Percentiles rank a stretch among this genome's conserved stretches.
These are phyloP conservation scores for Ophiostoma quercus DNA, from an alignment of 2,329 filamentous ascomycete genomes.

Conservation along the genomic window DNA sequence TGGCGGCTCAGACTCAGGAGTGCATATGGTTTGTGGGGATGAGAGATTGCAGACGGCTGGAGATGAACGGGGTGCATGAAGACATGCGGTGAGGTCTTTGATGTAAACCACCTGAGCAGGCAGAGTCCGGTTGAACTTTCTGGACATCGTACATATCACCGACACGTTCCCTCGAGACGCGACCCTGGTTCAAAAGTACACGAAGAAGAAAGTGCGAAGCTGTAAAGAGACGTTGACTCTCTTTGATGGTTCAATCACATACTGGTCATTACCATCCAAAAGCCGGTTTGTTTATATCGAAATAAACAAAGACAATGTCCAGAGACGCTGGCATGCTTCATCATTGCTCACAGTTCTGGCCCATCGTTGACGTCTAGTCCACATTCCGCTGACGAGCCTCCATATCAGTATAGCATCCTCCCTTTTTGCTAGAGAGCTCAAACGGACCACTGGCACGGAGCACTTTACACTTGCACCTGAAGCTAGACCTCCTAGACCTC, in stretches of 20 bases:
- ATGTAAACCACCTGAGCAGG: neutral
- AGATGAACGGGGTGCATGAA: neutral
- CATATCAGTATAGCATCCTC: too few species aligned
- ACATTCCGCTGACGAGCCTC: neutral
- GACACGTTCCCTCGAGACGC: neutral
- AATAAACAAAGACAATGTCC: neutral
- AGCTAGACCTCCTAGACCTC: neutral
- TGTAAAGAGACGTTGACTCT: neutral
- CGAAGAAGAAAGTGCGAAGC: neutral
- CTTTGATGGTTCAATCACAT: neutral
- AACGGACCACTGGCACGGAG: neutral
- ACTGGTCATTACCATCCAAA: too few species aligned
- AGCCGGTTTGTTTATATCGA: neutral
- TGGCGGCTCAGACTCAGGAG: neutral
- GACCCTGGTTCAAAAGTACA: neutral
- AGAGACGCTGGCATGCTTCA: neutral
- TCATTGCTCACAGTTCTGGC: neutral
- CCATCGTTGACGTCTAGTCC: neutral
- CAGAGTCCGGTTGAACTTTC: neutral
- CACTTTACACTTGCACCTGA: neutral
- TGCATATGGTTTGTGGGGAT: conserved; percentile 8
- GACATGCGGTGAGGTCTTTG: neutral
- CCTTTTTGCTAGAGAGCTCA: too few species aligned
- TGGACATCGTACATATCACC: neutral
- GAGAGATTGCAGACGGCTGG: neutral